These are phyloP conservation scores for Ochromonadaceae sp. DNA, from an alignment of 352 stramenopile genomes.

Conservation along the genomic window DNA sequence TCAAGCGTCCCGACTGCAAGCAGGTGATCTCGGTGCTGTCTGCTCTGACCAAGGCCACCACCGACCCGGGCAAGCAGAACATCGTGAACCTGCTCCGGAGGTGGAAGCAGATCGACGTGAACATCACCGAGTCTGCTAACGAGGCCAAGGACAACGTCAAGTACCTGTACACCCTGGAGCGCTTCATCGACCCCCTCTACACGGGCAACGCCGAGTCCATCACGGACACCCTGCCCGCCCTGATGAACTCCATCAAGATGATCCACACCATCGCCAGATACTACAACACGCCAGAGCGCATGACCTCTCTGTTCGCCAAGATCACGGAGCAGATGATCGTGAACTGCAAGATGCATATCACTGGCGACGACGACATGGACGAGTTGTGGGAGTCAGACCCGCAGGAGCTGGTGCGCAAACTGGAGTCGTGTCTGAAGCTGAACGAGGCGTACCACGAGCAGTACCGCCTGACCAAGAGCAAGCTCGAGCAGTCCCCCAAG, in stretches of 20 bases:
- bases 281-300: slow-evolving; percentile 94
- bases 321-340: slow-evolving; percentile 98
- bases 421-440: slow-evolving; percentile 89
- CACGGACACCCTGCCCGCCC: slow-evolving; percentile 87
- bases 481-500: slow-evolving; percentile 80
- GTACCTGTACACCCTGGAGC: slow-evolving; percentile 94
- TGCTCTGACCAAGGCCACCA: slow-evolving; percentile 45
- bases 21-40: slow-evolving; percentile 78
- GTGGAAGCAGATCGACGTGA: slow-evolving; percentile 97
- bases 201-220: slow-evolving; percentile 86
- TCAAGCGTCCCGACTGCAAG: slow-evolving; percentile 90
- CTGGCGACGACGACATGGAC: slow-evolving; percentile 24
- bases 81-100: slow-evolving; percentile 74
- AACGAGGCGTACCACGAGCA: slow-evolving; percentile 96
- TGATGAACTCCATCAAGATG: slow-evolving; percentile 99
- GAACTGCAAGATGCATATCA: slow-evolving; percentile 87
- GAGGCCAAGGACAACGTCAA: slow-evolving; percentile 98
- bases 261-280: slow-evolving; percentile 96
- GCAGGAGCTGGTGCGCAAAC: slow-evolving; percentile 74
- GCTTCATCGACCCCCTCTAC: slow-evolving; percentile 60
- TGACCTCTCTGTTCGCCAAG: slow-evolving; percentile 89
- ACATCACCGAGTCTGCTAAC: slow-evolving; percentile 91
- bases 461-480: slow-evolving; percentile 91
- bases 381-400: slow-evolving; percentile 58
- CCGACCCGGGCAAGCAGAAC: slow-evolving; percentile 59